Base-by-base conservation (phyloP, 2,329 filamentous ascomycete genomes). In the Penicillium fuscoglaucum region DNA sequence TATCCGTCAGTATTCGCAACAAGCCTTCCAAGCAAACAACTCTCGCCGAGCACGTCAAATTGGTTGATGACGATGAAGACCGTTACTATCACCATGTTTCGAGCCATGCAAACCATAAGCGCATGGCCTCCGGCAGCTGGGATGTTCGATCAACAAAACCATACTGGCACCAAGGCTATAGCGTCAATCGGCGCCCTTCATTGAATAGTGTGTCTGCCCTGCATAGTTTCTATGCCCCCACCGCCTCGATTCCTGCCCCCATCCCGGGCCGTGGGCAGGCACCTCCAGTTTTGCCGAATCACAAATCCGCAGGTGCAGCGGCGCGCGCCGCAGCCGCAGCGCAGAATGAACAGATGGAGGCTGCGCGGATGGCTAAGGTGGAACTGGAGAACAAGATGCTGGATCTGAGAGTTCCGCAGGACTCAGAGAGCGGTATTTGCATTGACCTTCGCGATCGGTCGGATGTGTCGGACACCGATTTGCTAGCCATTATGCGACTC, bases 351-450 rank as follows among this genome's bases (percentile, higher is more conserved):
- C 58, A 56, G 21, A 64, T 65, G 51, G 61, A 66, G 31, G 53
- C 62, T 48, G 49, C 61, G 6, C 58, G 59, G 8, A 52, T 75
- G 57, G 68, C 71, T n/a, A 70, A 72, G 47, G 57, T 61, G 10
- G 68, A 72, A 60, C 65, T 69, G 28, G 70, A 71, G 51, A 57
- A 69, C 50, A 74, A 70, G 57, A 65, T 62, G 26, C 70, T 68
- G 10, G 71, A 76, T 44, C 60, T 65, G 28, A 71, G 60, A 50
- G 55, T 76, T 24, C 68, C 71, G 8, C 68, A 67, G 52, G 79
- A 81, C 63, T 77, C 79, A 3, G 79, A 81, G 65, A 81, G 79
- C 66, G 79, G 79, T 12, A 81, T 81, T 59, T 79, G 78, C 21
- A 80, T 81, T 51, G 74, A 77, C 54, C 55, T 79, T 52, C 73